These are phyloP conservation scores for Colletotrichum siamense DNA, from an alignment of 2,329 filamentous ascomycete species.

Conservation along the genomic window DNA sequence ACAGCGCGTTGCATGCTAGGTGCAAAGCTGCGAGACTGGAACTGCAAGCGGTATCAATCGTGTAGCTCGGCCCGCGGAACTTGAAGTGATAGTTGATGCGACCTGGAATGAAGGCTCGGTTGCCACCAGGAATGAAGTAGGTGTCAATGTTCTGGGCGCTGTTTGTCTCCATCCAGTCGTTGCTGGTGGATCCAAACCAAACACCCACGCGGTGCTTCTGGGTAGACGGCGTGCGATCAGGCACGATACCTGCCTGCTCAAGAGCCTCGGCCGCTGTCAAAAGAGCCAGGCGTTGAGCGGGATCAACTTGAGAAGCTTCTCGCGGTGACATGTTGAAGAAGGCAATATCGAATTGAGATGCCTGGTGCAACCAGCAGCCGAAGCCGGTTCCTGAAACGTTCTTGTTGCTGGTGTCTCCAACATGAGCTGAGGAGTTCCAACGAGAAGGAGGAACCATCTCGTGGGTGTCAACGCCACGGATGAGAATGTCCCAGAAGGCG, in stretches of 20 bases:
- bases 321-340: conserved; percentile 78
- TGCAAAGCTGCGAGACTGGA: conserved; percentile 77
- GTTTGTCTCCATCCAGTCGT: conserved; percentile 82
- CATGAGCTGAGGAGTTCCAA: background rate
- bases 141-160: conserved; percentile 68
- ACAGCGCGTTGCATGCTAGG: conserved; percentile 56
- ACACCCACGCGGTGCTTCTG: conserved; percentile 65
- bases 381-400: conserved; percentile 26
- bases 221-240: conserved; percentile 70
- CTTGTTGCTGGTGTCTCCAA: background rate
- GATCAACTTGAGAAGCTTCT: conserved; percentile 73
- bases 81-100: conserved; percentile 82
- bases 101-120: conserved; percentile 56
- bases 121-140: conserved; percentile 58
- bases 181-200: conserved; percentile 78
- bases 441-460: conserved; percentile 19
- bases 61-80: conserved; percentile 75
- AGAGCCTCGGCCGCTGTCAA: conserved; percentile 81
- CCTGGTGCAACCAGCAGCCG: conserved; percentile 61
- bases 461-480: conserved; percentile 27
- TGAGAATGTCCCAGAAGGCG: conserved; percentile 38
- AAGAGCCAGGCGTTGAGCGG: conserved; percentile 75
- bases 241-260: conserved; percentile 75
- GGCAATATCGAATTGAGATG: conserved; percentile 68
- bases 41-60: conserved; percentile 80